Conservation (phyloP, 257 asterid genomes). For the Solanum chilense region DNA sequence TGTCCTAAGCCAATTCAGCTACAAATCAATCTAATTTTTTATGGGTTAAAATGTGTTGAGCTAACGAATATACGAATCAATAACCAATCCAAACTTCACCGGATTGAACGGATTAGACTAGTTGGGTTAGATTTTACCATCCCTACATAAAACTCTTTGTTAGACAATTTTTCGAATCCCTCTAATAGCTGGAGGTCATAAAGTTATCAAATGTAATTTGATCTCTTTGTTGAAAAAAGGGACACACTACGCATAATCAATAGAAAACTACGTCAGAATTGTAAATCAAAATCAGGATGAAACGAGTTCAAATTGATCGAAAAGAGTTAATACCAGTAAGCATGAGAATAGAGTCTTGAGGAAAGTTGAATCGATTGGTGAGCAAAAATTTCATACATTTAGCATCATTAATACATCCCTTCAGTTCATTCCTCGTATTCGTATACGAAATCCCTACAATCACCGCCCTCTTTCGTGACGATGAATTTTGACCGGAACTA, state of each 20-base stretch:
- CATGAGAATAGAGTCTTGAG: conserved; percentile 70
- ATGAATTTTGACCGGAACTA: conserved; percentile 23
- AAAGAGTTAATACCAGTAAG: conserved; percentile 46
- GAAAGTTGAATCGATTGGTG: conserved; percentile 53
- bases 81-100: too few species aligned
- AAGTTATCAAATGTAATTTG: background rate
- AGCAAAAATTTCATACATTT: conserved; percentile 73
- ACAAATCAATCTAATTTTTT: too few species aligned
- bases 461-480: conserved; percentile 65
- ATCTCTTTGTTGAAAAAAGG: background rate
- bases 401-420: conserved; percentile 89
- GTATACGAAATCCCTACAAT: conserved; percentile 65
- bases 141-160: too few species aligned
- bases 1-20: too few species aligned
- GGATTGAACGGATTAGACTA: too few species aligned
- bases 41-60: too few species aligned
- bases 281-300: background rate
- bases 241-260: background rate
- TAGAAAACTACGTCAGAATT: background rate
- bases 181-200: background rate
- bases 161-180: too few species aligned
- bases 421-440: conserved; percentile 46
- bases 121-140: too few species aligned
- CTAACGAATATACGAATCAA: too few species aligned
- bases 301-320: background rate